phyloP scores from a whole-genome alignment of 805 yeast species.

The Ogataea trehaloabstinens region DNA sequence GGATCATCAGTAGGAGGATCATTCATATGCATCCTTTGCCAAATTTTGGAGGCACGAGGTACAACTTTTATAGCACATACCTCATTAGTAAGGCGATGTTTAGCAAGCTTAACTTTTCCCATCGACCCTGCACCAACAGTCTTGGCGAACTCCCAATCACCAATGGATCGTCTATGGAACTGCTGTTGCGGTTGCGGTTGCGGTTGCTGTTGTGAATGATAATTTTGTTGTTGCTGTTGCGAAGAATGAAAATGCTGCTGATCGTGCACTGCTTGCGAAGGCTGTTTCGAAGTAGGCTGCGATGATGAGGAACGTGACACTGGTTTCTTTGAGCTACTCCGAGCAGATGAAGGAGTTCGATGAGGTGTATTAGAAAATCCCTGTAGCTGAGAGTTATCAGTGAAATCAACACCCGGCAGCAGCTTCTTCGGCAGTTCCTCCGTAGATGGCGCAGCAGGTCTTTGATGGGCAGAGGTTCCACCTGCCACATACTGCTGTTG shows the following conservation, averaged over 20 bases:
- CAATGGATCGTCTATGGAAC: conserved; percentile 84
- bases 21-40: conserved; percentile 66
- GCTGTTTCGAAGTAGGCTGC: conserved; percentile 5
- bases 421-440: conserved; percentile 14
- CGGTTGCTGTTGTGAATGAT: conserved; percentile 9
- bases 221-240: conserved; percentile 8
- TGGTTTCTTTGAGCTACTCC: conserved; percentile 13
- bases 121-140: conserved; percentile 98
- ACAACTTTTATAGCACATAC: conserved; percentile 92
- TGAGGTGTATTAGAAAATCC: conserved; percentile 12
- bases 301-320: conserved; percentile 17
- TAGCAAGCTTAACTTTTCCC: conserved; percentile 97
- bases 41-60: conserved; percentile 80
- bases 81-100: conserved; percentile 75
- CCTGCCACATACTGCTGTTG: background rate
- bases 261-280: conserved; percentile 7
- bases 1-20: conserved; percentile 64
- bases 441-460: conserved; percentile 8
- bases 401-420: conserved; percentile 28
- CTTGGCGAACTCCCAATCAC: conserved; percentile 94
- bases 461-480: conserved; percentile 12
- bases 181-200: conserved; percentile 34
- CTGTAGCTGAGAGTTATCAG: conserved; percentile 7
- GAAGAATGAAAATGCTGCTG: conserved; percentile 8
- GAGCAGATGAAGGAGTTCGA: conserved; percentile 4